Conservation (phyloP, 768 basidiomycete genomes). For the Russula compacta region DNA sequence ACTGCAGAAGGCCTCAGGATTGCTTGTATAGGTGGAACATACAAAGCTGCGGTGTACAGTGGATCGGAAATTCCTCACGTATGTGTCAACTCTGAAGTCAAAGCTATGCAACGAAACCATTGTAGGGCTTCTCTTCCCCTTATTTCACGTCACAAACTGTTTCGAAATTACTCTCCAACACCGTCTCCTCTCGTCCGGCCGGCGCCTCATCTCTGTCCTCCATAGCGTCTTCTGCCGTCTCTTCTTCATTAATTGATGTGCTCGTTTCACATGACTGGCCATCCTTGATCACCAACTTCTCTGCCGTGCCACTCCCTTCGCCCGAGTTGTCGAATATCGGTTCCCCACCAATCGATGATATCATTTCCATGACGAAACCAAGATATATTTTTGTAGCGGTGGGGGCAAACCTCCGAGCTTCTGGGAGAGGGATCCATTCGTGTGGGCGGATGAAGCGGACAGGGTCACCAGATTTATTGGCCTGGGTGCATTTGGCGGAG, state of each 20-base stretch:
- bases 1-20: slow-evolving; percentile 77
- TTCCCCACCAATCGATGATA: slow-evolving; percentile 54
- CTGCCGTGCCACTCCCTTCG: slow-evolving; percentile 39
- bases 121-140: slow-evolving; percentile 66
- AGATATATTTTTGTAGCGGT: slow-evolving; percentile 74
- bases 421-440: slow-evolving; percentile 93
- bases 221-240: slow-evolving; percentile 50
- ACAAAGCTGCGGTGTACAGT: slow-evolving; percentile 50
- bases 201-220: slow-evolving; percentile 53
- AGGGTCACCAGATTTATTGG: slow-evolving; percentile 76
- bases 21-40: slow-evolving; percentile 76
- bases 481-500: slow-evolving; percentile 78
- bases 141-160: slow-evolving; percentile 63
- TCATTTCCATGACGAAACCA: slow-evolving; percentile 60
- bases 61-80: slow-evolving; percentile 59
- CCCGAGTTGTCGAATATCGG: slow-evolving; percentile 37
- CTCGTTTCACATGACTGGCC: slow-evolving; percentile 79
- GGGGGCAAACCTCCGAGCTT: slow-evolving; percentile 64
- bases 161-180: slow-evolving; percentile 64
- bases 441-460: slow-evolving; percentile 65
- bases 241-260: slow-evolving; percentile 68
- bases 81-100: slow-evolving; percentile 32
- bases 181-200: slow-evolving; percentile 42
- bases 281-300: slow-evolving; percentile 49
- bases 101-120: slow-evolving; percentile 38